A percentile compares a stretch with the other conserved stretches of the same genome.
Evolutionary conservation across 768 basidiomycete genomes (phyloP).

Genomic region (Omphalotus guepiniiformis): DNA sequence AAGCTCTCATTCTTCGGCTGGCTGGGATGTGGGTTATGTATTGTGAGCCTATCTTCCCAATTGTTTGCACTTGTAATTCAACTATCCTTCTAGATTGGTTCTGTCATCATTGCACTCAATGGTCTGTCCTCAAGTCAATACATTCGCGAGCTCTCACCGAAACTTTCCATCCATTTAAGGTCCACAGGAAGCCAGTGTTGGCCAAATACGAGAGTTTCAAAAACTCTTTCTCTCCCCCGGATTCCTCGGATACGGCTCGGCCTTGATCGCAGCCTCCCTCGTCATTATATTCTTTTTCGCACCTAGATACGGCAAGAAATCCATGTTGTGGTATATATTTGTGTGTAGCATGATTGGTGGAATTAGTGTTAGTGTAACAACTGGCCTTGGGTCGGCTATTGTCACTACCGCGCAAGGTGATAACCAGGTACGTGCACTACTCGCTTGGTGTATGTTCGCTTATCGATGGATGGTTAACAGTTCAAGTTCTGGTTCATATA

Average conservation of each 20-base stretch:
- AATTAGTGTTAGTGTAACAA: slow-evolving; percentile 90
- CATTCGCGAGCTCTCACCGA: too few species aligned
- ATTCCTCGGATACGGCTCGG: slow-evolving; percentile 68
- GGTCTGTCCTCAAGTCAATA: slow-evolving; percentile 32
- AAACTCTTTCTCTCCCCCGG: slow-evolving; percentile 77
- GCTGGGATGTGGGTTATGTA: slow-evolving; percentile 90
- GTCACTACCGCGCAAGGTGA: slow-evolving; percentile 72
- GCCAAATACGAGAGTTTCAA: slow-evolving; percentile 69
- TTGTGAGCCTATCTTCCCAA: slow-evolving; percentile 46
- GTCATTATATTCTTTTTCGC: slow-evolving; percentile 81
- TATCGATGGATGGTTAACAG: slow-evolving; percentile 33
- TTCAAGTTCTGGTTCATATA: slow-evolving; percentile 93
- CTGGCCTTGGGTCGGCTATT: slow-evolving; percentile 89
- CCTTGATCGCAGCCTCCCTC: slow-evolving; percentile 60
- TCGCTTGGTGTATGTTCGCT: neutral
- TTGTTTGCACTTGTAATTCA: slow-evolving; percentile 7
- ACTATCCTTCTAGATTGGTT: slow-evolving; percentile 54
- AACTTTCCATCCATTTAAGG: slow-evolving; percentile 37
- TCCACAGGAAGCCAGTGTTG: slow-evolving; percentile 65
- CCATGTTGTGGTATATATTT: slow-evolving; percentile 92
- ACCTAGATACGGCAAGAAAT: slow-evolving; percentile 85
- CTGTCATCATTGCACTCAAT: slow-evolving; percentile 88
- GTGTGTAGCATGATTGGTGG: slow-evolving; percentile 98
- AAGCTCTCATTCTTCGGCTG: slow-evolving; percentile 94
- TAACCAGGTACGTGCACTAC: slow-evolving; percentile 56